A percentile compares a stretch with the other conserved stretches of the same genome.
These are phyloP conservation scores for Aspergillus oerlinghausenensis DNA, from an alignment of 2,329 filamentous ascomycete species.

Conservation along the genomic window DNA sequence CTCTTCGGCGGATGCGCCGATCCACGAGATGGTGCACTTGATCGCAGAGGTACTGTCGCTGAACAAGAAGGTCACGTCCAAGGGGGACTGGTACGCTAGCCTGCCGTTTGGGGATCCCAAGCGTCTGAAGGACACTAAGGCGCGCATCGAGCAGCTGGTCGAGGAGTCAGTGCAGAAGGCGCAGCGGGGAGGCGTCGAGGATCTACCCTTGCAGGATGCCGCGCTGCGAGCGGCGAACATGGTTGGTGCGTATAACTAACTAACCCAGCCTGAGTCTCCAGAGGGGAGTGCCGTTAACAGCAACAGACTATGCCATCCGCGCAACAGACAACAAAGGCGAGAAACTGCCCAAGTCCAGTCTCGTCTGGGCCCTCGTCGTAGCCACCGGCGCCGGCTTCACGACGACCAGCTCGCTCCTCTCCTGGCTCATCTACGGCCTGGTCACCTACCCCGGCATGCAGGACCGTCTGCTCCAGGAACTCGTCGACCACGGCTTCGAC, in stretches of 20 bases:
- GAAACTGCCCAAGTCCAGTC: constrained; percentile 44
- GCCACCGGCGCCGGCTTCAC: constrained; percentile 56
- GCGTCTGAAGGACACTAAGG: constrained; percentile 27
- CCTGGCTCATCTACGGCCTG: constrained; percentile 53
- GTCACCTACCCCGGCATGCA: constrained; percentile 53
- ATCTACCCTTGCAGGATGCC: constrained; percentile 39
- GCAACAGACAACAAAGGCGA: constrained; percentile 52
- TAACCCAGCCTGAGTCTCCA: constrained; percentile 6
- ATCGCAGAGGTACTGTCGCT: constrained; percentile 51
- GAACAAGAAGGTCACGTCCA: constrained; percentile 56
- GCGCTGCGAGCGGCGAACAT: constrained; percentile 37
- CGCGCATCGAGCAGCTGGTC: constrained; percentile 18
- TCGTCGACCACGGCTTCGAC: constrained; percentile 47
- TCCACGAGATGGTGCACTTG: constrained; percentile 48
- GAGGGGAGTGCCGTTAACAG: background rate
- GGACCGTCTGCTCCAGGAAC: constrained; percentile 53
- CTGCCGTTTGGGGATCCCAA: constrained; percentile 57
- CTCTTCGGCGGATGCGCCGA: constrained; percentile 38
- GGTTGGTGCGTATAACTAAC: constrained; percentile 37
- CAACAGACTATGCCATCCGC: constrained; percentile 48
- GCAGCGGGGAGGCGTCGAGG: constrained; percentile 18
- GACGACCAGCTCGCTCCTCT: constrained; percentile 54
- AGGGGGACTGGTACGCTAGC: constrained; percentile 53
- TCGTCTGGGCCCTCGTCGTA: constrained; percentile 44
- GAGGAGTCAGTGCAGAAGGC: constrained; percentile 19